A percentile compares a stretch with the other conserved stretches of the same genome.
Conservation (phyloP, 257 asterid genomes). For the Solanum medicagineum region DNA sequence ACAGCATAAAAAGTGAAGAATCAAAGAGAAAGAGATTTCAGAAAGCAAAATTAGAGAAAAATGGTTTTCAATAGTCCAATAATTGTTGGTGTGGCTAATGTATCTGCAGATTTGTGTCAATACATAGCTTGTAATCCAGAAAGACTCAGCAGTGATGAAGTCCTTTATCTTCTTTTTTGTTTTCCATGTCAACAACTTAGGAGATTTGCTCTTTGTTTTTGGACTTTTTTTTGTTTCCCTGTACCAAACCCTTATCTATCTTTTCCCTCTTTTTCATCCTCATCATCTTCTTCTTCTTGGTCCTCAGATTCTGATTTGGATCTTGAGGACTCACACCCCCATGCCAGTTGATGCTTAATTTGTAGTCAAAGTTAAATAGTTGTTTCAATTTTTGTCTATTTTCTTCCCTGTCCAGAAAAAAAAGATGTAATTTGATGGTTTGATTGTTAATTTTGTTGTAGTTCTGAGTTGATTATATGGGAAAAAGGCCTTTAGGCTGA, state of each 20-base stretch:
- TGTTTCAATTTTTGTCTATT: not conserved
- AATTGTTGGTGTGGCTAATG: slow-evolving; percentile 57
- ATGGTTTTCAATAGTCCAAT: slow-evolving; percentile 72
- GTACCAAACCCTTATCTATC: slow-evolving; percentile 17
- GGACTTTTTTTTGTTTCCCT: slow-evolving; percentile 67
- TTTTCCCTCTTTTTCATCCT: not conserved
- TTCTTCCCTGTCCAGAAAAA: not conserved
- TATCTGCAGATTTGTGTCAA: slow-evolving; percentile 66
- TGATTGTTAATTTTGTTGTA: not conserved
- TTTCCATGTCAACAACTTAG: slow-evolving; percentile 70
- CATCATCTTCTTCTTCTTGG: slow-evolving; percentile 7
- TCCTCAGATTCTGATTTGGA: not conserved
- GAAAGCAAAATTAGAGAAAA: not conserved
- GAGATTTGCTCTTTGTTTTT: slow-evolving; percentile 61
- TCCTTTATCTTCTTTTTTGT: slow-evolving; percentile 62
- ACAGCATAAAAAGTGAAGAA: not conserved
- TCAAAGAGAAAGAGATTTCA: not conserved
- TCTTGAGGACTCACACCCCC: not conserved
- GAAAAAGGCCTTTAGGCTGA: not conserved
- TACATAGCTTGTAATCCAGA: slow-evolving; percentile 88
- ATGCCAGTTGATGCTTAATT: not conserved
- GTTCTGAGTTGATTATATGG: not conserved
- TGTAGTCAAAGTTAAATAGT: too few relatives aligned
- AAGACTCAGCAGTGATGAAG: slow-evolving; percentile 55
- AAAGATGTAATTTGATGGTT: not conserved